Evolutionary conservation across 306 rosid genomes (phyloP).

Genomic region (Purshia tridentata): DNA sequence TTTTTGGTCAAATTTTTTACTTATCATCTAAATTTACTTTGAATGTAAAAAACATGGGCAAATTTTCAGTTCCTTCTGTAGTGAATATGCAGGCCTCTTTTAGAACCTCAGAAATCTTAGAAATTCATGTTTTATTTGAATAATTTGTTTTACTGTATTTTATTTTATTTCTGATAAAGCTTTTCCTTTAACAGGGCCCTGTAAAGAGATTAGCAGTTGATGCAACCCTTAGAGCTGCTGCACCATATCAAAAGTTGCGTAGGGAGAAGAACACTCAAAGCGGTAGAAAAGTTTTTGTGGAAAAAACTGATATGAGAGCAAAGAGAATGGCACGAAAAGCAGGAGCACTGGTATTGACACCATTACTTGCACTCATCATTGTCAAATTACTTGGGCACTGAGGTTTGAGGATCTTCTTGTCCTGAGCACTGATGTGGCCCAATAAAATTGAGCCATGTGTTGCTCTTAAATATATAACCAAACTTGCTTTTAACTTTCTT

Average conservation of each 20-base stretch:
- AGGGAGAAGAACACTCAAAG: slow-evolving; percentile 66
- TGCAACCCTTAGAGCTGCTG: slow-evolving; percentile 98
- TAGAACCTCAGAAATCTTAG: slow-evolving; percentile 11
- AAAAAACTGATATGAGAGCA: slow-evolving; percentile 93
- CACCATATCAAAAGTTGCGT: slow-evolving; percentile 95
- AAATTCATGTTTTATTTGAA: slow-evolving; percentile 3
- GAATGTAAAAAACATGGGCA: neutral
- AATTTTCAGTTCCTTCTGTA: neutral
- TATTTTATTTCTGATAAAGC: slow-evolving; percentile 11
- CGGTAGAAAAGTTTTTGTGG: slow-evolving; percentile 85
- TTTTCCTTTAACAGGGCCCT: slow-evolving; percentile 63
- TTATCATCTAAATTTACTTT: neutral
- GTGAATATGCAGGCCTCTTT: neutral
- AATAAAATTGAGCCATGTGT: no score
- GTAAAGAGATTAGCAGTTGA: slow-evolving; percentile 93
- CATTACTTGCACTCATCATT: slow-evolving; percentile 15
- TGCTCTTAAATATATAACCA: no score
- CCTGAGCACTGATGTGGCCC: no score
- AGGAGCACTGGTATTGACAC: slow-evolving; percentile 80
- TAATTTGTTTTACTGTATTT: slow-evolving; percentile 1
- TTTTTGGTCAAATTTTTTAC: no score
- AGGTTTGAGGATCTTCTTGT: no score
- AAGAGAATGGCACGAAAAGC: slow-evolving; percentile 99
- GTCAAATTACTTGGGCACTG: no score
- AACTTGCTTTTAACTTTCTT: no score